These are phyloP conservation scores for Linnemannia hyalina DNA, from an alignment of 192 early-diverging fungal species.

Conservation along the genomic window DNA sequence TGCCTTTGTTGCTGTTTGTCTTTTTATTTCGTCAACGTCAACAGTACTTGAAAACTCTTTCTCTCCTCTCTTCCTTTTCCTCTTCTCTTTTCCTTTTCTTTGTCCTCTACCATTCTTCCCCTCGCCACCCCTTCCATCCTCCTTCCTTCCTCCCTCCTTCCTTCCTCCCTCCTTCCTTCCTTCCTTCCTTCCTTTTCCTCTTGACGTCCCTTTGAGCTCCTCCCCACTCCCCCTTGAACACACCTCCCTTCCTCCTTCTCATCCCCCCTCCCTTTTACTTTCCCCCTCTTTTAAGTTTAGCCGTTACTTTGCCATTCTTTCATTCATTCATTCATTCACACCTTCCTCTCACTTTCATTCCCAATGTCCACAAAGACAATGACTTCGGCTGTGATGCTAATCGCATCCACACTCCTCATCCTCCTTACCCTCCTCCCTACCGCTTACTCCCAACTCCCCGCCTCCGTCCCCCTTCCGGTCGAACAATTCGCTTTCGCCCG, in stretches of 20 bases:
- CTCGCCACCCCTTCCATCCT: background rate
- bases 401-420: background rate
- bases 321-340: no score
- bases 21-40: no score
- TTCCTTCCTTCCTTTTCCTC: background rate
- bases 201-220: background rate
- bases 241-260: background rate
- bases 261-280: no score
- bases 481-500: conserved; percentile 30
- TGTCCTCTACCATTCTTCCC: background rate
- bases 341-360: background rate
- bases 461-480: background rate
- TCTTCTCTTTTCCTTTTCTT: background rate
- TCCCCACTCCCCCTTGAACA: background rate
- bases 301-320: no score
- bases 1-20: no score
- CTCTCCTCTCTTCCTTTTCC: background rate
- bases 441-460: background rate
- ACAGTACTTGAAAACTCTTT: background rate
- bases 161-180: background rate
- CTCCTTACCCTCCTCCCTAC: background rate
- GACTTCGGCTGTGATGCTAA: background rate
- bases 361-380: background rate
- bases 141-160: background rate
- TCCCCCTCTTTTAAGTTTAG: no score